Evolutionary conservation across 257 asterid species (phyloP).

Genomic region (Henckelia pumila): DNA sequence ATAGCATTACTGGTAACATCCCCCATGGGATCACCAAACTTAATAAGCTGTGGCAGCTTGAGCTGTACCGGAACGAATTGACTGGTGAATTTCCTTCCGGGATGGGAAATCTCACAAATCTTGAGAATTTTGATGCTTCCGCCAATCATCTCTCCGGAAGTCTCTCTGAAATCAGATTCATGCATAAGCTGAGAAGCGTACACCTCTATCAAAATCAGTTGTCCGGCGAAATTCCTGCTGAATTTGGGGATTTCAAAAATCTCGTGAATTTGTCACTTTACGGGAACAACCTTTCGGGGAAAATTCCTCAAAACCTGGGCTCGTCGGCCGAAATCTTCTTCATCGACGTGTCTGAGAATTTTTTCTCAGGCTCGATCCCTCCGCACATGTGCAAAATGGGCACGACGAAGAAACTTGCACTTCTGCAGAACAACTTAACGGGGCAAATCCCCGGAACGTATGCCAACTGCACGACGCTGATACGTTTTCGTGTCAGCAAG

Average conservation of each 20-base stretch:
- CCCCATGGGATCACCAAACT: conserved; percentile 68
- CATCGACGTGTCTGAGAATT: conserved; percentile 75
- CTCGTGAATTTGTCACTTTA: conserved; percentile 69
- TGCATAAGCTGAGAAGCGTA: conserved; percentile 55
- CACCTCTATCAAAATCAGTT: conserved; percentile 64
- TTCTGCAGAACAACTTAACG: conserved; percentile 65
- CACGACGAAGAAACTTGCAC: conserved; percentile 47
- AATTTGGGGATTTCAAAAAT: conserved; percentile 63
- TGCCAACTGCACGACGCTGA: conserved; percentile 47
- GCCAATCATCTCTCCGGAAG: conserved; percentile 53
- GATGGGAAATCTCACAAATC: conserved; percentile 55
- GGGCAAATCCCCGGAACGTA: conserved; percentile 74
- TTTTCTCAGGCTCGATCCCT: conserved; percentile 69
- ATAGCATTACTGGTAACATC: conserved; percentile 55
- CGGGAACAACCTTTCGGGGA: conserved; percentile 57
- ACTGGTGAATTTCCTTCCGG: conserved; percentile 73
- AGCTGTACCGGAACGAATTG: conserved; percentile 51
- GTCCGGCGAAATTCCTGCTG: conserved; percentile 69
- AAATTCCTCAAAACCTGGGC: conserved; percentile 66
- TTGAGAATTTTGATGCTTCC: conserved; percentile 73
- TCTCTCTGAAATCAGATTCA: conserved; percentile 49
- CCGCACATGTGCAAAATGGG: conserved; percentile 88
- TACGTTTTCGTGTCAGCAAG: conserved; percentile 61
- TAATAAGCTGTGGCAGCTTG: conserved; percentile 61
- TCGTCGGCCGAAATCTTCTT: conserved; percentile 62